Percentiles rank a stretch among this genome's conserved stretches.
Evolutionary conservation across 179 eudicot genomes (phyloP).

Genomic region (Spergularia azorica): DNA sequence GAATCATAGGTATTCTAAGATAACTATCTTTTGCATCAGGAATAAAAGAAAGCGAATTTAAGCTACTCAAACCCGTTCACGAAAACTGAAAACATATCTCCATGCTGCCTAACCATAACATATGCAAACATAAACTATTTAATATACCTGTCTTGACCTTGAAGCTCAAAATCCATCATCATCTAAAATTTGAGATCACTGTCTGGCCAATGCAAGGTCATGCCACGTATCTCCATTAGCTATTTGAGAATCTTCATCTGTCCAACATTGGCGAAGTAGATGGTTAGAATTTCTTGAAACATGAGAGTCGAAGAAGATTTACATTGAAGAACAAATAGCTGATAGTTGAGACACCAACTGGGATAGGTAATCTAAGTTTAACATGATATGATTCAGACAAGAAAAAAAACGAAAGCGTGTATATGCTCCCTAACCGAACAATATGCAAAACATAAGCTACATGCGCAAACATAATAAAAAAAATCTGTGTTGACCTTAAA

Average conservation of each 20-base stretch:
- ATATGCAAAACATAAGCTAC: conserved; percentile 8
- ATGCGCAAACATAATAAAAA: too few species aligned
- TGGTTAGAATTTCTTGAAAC: neutral
- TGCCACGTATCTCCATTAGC: conserved; percentile 65
- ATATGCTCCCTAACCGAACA: neutral
- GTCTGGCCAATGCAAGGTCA: conserved; percentile 67
- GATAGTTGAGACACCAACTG: neutral
- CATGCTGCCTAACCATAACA: neutral
- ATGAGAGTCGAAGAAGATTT: neutral
- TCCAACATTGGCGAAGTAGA: neutral
- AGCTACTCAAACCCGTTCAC: neutral
- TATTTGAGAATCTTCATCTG: conserved; percentile 63
- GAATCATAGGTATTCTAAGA: neutral
- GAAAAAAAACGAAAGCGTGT: too few species aligned
- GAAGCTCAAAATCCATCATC: too few species aligned
- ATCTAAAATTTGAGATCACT: conserved; percentile 28
- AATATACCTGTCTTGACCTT: conserved; percentile 8
- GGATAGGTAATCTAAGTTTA: neutral
- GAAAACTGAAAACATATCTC: neutral
- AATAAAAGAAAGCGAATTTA: neutral
- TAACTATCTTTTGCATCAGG: neutral
- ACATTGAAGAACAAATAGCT: neutral
- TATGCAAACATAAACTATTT: conserved; percentile 4
- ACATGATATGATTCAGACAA: neutral
- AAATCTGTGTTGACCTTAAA: neutral